phyloP scores from a whole-genome alignment of 805 yeast species.

The Yamadazyma phyllophila region DNA sequence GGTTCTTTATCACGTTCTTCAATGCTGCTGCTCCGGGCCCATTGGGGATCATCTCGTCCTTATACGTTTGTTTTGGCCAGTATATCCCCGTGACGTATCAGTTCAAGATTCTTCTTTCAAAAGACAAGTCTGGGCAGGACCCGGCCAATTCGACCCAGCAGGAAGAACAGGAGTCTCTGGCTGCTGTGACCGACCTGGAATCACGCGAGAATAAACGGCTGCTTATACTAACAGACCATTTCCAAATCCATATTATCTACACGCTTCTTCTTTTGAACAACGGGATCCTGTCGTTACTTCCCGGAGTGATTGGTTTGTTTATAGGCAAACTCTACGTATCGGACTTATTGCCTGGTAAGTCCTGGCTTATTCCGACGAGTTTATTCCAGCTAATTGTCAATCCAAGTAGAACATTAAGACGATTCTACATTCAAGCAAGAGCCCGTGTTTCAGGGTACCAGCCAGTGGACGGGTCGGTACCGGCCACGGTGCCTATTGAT shows the following conservation, averaged over 20 bases:
- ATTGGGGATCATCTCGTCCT: conserved; percentile 36
- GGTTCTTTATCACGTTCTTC: conserved; percentile 23
- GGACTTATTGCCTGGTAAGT: conserved; percentile 37
- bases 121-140: neutral
- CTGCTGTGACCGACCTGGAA: neutral
- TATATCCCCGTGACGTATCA: conserved; percentile 34
- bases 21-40: conserved; percentile 41
- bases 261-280: conserved; percentile 37
- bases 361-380: conserved; percentile 31
- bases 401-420: conserved; percentile 19
- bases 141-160: too few relatives aligned
- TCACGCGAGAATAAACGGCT: conserved; percentile 13
- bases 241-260: conserved; percentile 38
- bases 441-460: conserved; percentile 3
- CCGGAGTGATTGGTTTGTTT: conserved; percentile 36
- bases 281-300: conserved; percentile 34
- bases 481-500: neutral
- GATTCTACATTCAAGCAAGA: neutral
- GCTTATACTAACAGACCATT: conserved; percentile 33
- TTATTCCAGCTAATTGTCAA: conserved; percentile 26
- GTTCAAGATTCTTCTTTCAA: conserved; percentile 29
- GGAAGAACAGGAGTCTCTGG: neutral
- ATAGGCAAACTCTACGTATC: conserved; percentile 34
- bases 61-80: conserved; percentile 37
- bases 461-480: neutral